These are phyloP conservation scores for Cardamine resedifolia DNA, from an alignment of 345 rosid species.

Conservation along the genomic window DNA sequence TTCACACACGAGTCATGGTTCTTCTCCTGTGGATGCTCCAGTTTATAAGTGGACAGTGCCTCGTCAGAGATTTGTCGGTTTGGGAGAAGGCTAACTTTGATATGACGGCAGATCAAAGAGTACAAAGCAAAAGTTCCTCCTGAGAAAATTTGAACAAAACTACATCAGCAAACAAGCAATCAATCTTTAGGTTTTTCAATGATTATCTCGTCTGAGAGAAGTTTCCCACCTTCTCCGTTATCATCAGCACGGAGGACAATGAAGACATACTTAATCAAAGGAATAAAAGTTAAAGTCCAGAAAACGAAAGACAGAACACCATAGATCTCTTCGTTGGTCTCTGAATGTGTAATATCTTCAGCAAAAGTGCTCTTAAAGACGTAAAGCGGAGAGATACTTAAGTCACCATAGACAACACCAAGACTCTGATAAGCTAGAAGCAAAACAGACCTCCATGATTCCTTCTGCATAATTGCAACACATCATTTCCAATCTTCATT, in stretches of 20 bases:
- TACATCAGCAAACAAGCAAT: background rate
- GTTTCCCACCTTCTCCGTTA: slow-evolving; percentile 80
- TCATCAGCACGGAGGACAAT: slow-evolving; percentile 96
- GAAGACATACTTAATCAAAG: slow-evolving; percentile 91
- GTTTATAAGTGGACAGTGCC: slow-evolving; percentile 92
- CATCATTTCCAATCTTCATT: background rate
- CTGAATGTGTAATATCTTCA: slow-evolving; percentile 91
- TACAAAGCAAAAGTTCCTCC: slow-evolving; percentile 98
- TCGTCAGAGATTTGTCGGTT: slow-evolving; percentile 91
- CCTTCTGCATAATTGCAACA: slow-evolving; percentile 49
- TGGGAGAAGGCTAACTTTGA: slow-evolving; percentile 91
- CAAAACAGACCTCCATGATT: slow-evolving; percentile 82
- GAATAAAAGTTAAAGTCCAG: slow-evolving; percentile 98
- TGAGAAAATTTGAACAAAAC: slow-evolving; percentile 20
- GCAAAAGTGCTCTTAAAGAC: slow-evolving; percentile 97
- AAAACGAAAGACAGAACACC: slow-evolving; percentile 95
- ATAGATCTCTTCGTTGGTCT: slow-evolving; percentile 89
- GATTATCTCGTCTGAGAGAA: background rate
- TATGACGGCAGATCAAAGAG: slow-evolving; percentile 89
- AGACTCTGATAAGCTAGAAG: slow-evolving; percentile 95
- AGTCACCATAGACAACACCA: slow-evolving; percentile 97
- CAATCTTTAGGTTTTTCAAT: background rate
- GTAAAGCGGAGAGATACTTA: slow-evolving; percentile 91
- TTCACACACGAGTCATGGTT: slow-evolving; percentile 63
- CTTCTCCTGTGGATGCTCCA: slow-evolving; percentile 73